These are phyloP conservation scores for Melampsora larici-populina DNA, from an alignment of 1,284 basidiomycete genomes.

Conservation along the genomic window DNA sequence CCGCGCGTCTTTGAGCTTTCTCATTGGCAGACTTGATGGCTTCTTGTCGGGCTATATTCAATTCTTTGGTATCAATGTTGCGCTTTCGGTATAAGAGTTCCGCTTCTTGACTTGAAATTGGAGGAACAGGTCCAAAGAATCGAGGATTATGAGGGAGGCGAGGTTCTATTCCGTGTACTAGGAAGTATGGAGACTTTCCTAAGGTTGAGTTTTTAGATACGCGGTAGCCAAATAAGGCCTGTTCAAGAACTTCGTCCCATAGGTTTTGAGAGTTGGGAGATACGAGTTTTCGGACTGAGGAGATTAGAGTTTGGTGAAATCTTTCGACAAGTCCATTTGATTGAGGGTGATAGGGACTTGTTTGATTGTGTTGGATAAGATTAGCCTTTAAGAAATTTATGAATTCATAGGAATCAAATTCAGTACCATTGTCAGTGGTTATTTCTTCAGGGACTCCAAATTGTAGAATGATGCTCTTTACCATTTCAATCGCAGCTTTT, in stretches of 20 bases:
- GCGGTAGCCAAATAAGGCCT: constrained; percentile 19
- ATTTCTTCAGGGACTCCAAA: constrained; percentile 16
- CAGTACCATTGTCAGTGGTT: constrained; percentile 14
- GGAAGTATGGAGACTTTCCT: constrained; percentile 3
- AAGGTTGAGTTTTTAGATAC: neutral
- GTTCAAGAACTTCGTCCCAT: neutral
- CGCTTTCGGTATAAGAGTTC: neutral
- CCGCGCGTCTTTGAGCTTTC: no score
- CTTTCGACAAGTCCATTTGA: no score
- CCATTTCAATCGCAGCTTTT: neutral
- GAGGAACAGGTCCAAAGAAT: neutral
- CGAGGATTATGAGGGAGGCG: no score
- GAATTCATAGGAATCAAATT: constrained; percentile 1
- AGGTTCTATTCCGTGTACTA: constrained; percentile 8
- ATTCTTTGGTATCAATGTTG: neutral
- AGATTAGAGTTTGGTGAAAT: neutral
- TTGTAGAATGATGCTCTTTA: neutral
- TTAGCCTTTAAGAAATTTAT: neutral
- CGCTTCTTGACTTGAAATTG: neutral
- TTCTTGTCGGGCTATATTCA: neutral
- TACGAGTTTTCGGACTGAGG: no score
- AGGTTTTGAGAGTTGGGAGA: neutral
- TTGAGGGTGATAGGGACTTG: no score
- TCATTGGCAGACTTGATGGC: no score
- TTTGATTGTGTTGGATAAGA: constrained; percentile 8